These are phyloP conservation scores for Anacardium occidentale DNA, from an alignment of 345 rosid species.

Conservation along the genomic window DNA sequence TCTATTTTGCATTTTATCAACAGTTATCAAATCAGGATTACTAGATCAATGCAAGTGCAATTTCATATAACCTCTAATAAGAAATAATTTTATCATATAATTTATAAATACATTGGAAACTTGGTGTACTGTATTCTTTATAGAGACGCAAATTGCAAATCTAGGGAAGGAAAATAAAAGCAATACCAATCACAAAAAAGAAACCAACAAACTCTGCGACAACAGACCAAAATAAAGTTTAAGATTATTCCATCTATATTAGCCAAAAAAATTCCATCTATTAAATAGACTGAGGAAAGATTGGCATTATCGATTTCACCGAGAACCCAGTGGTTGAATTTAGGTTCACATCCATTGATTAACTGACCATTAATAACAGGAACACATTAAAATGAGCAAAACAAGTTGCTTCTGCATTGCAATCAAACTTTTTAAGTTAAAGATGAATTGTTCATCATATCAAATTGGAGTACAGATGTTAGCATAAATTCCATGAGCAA, in stretches of 20 bases:
- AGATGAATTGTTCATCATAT: neutral
- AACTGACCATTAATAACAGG: neutral
- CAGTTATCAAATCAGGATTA: neutral
- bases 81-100: neutral
- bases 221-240: neutral
- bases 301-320: neutral
- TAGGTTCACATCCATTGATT: neutral
- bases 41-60: neutral
- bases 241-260: neutral
- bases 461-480: neutral
- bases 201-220: neutral
- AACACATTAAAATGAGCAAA: neutral
- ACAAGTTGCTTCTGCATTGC: neutral
- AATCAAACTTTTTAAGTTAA: neutral
- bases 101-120: neutral
- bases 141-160: neutral
- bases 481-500: neutral
- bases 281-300: neutral
- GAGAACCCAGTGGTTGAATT: neutral
- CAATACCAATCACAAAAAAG: too few species aligned
- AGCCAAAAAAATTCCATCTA: neutral
- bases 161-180: neutral
- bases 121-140: neutral
- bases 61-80: neutral
- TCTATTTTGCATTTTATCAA: constrained; percentile 38